phyloP scores from a whole-genome alignment of 192 early-diverging fungal species.

The Coemansia sp. region DNA sequence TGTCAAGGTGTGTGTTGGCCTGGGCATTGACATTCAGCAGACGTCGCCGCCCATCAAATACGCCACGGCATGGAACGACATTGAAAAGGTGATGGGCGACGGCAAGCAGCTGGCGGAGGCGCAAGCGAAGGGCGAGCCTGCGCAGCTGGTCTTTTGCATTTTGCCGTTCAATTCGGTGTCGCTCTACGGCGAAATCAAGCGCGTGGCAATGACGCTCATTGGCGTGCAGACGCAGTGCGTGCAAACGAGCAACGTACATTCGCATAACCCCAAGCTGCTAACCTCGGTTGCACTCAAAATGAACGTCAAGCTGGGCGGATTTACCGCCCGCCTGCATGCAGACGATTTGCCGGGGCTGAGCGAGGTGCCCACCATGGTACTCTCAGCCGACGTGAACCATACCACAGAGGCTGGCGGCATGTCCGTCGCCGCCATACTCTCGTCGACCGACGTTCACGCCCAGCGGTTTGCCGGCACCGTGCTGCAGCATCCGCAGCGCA shows the following conservation, averaged over 20 bases:
- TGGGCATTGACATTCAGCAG: constrained; percentile 21
- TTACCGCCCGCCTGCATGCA: constrained; percentile 35
- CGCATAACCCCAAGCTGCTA: constrained; percentile 20
- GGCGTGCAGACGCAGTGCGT: constrained; percentile 61
- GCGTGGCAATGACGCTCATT: constrained; percentile 48
- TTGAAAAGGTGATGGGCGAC: not conserved
- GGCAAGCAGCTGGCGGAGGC: not conserved
- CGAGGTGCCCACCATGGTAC: constrained; percentile 55
- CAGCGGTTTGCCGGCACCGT: constrained; percentile 27
- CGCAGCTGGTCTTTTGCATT: constrained; percentile 33
- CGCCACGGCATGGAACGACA: not conserved
- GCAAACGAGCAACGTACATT: constrained; percentile 11
- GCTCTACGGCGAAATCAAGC: constrained; percentile 60
- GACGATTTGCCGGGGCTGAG: constrained; percentile 7
- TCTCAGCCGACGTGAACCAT: constrained; percentile 66
- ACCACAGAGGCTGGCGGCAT: constrained; percentile 41
- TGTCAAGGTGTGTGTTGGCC: constrained; percentile 12
- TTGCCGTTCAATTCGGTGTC: constrained; percentile 10
- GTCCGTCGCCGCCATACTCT: constrained; percentile 56
- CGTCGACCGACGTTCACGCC: constrained; percentile 32
- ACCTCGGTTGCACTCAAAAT: constrained; percentile 57
- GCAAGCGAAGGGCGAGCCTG: not conserved
- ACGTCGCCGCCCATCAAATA: constrained; percentile 18
- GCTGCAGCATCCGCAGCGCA: constrained; percentile 39
- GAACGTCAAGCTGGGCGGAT: constrained; percentile 69